Conservation (phyloP, 1,284 basidiomycete species). For the Sanghuangporus sanghuang region DNA sequence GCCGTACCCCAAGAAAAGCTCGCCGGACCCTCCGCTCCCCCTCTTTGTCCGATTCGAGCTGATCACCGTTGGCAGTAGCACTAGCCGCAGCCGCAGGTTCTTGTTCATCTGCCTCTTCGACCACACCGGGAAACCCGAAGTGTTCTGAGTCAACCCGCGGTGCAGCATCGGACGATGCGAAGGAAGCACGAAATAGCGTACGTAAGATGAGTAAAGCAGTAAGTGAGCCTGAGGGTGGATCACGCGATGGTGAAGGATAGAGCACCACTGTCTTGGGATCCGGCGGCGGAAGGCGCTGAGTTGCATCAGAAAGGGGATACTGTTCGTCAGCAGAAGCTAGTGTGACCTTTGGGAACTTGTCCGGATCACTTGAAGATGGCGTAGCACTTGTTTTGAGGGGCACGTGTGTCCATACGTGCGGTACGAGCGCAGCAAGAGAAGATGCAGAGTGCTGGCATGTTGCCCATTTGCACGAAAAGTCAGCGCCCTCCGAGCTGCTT, state of each 20-base stretch:
- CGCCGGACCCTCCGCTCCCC: slow-evolving; percentile 61
- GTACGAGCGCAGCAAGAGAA: slow-evolving; percentile 46
- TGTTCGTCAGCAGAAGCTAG: slow-evolving; percentile 46
- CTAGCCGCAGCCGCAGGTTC: slow-evolving; percentile 24
- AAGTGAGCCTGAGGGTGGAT: slow-evolving; percentile 67
- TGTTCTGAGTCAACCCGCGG: slow-evolving; percentile 72
- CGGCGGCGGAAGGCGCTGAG: slow-evolving; percentile 57
- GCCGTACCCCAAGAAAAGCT: slow-evolving; percentile 60
- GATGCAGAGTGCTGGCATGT: slow-evolving; percentile 47
- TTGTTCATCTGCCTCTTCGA: slow-evolving; percentile 60
- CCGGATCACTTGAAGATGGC: slow-evolving; percentile 42
- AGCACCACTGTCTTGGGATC: slow-evolving; percentile 51
- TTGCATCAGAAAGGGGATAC: slow-evolving; percentile 57
- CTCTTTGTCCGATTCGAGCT: slow-evolving; percentile 48
- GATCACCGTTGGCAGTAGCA: slow-evolving; percentile 23
- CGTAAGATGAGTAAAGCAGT: slow-evolving; percentile 73
- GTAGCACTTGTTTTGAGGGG: slow-evolving; percentile 44
- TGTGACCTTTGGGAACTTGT: slow-evolving; percentile 65
- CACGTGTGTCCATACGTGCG: slow-evolving; percentile 71
- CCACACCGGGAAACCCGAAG: slow-evolving; percentile 74
- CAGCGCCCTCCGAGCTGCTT: slow-evolving; percentile 20
- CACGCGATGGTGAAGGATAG: slow-evolving; percentile 49
- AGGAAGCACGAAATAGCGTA: slow-evolving; percentile 68
- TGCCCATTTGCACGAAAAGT: slow-evolving; percentile 59
- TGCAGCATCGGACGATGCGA: slow-evolving; percentile 62